Evolutionary conservation across 257 asterid genomes (phyloP).

Genomic region (Prunella vulgaris): DNA sequence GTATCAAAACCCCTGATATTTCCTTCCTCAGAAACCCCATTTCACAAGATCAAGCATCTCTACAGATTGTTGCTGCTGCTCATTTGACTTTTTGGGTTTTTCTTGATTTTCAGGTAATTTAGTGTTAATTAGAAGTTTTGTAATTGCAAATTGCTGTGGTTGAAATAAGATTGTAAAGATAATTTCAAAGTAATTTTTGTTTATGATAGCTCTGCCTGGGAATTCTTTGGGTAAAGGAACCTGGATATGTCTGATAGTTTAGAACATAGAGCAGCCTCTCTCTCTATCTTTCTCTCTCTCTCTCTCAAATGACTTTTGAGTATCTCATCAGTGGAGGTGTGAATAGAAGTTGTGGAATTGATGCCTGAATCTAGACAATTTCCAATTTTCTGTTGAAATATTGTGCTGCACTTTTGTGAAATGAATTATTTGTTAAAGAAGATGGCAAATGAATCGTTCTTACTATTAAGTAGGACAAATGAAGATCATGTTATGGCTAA

Average conservation of each 20-base stretch:
- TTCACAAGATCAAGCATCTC: slow-evolving; percentile 12
- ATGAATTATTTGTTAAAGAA: not conserved
- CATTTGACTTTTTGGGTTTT: slow-evolving; percentile 31
- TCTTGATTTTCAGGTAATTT: slow-evolving; percentile 31
- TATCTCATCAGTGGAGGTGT: not conserved
- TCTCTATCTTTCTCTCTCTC: too few species aligned
- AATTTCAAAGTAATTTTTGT: not conserved
- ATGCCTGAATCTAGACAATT: not conserved
- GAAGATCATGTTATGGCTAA: not conserved
- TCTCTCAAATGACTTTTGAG: not conserved
- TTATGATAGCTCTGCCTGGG: not conserved
- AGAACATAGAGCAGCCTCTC: too few species aligned
- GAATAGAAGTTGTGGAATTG: not conserved
- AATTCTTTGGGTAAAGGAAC: not conserved
- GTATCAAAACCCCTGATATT: slow-evolving; percentile 29
- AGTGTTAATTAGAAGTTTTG: not conserved
- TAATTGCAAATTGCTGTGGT: not conserved
- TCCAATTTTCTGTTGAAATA: not conserved
- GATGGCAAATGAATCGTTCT: not conserved
- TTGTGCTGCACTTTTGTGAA: not conserved
- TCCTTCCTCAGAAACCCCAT: slow-evolving; percentile 21
- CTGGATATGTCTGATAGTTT: too few species aligned
- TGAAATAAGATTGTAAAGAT: not conserved
- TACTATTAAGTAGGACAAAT: not conserved
- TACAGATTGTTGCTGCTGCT: too few species aligned